Conservation (phyloP, 2,329 filamentous ascomycete genomes). For the Phialemonium atrogriseum region DNA sequence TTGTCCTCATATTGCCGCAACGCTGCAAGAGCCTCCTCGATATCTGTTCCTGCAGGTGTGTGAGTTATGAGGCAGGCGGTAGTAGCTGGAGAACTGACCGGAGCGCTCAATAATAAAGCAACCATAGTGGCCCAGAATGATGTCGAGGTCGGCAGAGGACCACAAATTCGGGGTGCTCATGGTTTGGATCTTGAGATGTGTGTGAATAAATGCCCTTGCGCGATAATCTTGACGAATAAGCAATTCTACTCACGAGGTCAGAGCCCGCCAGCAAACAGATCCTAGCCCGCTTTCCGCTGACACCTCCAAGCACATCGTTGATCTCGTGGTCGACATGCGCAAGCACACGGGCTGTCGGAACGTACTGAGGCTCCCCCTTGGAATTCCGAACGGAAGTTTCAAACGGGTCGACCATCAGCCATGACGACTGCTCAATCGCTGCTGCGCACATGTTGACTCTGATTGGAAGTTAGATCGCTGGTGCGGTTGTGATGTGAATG, state of each 20-base stretch:
- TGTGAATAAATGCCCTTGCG: too few relatives aligned
- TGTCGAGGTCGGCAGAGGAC: conserved; percentile 75
- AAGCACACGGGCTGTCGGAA: conserved; percentile 80
- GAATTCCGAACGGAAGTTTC: conserved; percentile 55
- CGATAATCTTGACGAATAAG: too few relatives aligned
- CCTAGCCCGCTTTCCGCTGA: conserved; percentile 61
- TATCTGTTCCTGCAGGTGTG: conserved; percentile 87
- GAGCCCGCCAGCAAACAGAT: conserved; percentile 72
- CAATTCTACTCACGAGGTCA: too few relatives aligned
- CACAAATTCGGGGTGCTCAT: conserved; percentile 71
- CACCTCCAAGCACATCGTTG: conserved; percentile 68
- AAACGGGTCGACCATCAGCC: conserved; percentile 84
- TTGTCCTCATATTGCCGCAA: conserved; percentile 79
- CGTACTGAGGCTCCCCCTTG: conserved; percentile 58
- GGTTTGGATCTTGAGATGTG: conserved; percentile 39
- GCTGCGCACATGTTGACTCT: conserved; percentile 80
- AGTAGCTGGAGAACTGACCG: too few relatives aligned
- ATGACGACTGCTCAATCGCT: conserved; percentile 66
- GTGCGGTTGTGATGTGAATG: too few relatives aligned
- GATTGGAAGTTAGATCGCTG: too few relatives aligned
- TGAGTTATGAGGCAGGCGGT: too few relatives aligned
- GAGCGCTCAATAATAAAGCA: conserved; percentile 82
- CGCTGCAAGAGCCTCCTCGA: conserved; percentile 77
- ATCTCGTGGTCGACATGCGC: conserved; percentile 90
- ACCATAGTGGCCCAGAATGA: conserved; percentile 77